Evolutionary conservation across 1,284 basidiomycete species (phyloP).

Genomic region (Agroathelia rolfsii): DNA sequence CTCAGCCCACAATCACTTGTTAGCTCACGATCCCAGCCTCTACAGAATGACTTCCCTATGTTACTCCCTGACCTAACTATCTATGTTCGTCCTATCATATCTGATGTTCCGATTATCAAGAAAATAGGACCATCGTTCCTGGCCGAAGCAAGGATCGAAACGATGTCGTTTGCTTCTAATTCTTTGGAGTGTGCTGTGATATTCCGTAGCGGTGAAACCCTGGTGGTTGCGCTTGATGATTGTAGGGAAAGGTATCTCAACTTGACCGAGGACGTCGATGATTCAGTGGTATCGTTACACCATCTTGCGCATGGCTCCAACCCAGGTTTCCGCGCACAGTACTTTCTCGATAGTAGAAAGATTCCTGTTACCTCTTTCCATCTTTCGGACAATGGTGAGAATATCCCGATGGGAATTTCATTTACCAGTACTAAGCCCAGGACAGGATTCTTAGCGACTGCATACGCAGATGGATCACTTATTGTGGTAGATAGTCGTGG

Average conservation of each 20-base stretch:
- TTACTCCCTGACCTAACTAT: conserved; percentile 56
- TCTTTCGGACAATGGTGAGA: conserved; percentile 61
- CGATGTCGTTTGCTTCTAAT: conserved; percentile 50
- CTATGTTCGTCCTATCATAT: conserved; percentile 39
- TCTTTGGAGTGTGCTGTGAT: conserved; percentile 59
- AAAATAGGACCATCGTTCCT: conserved; percentile 23
- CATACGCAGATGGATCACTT: conserved; percentile 51
- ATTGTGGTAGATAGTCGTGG: conserved; percentile 65
- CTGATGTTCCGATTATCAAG: conserved; percentile 30
- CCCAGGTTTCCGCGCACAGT: conserved; percentile 47
- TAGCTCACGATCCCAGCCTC: conserved; percentile 29
- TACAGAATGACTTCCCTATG: conserved; percentile 51
- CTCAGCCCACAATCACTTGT: conserved; percentile 59
- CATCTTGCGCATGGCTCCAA: conserved; percentile 30
- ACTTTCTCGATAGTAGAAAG: conserved; percentile 43
- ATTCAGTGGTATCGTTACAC: conserved; percentile 38
- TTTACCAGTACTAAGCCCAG: no score
- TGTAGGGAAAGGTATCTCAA: conserved; percentile 15
- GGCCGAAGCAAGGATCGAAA: conserved; percentile 34
- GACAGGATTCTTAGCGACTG: conserved; percentile 66
- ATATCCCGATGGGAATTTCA: background rate
- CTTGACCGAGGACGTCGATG: conserved; percentile 23
- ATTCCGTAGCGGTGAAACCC: conserved; percentile 54
- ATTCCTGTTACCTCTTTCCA: conserved; percentile 46
- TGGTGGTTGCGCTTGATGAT: conserved; percentile 47